Conservation (phyloP, 192 early-diverging fungal genomes). For the Linnemannia elongata region DNA sequence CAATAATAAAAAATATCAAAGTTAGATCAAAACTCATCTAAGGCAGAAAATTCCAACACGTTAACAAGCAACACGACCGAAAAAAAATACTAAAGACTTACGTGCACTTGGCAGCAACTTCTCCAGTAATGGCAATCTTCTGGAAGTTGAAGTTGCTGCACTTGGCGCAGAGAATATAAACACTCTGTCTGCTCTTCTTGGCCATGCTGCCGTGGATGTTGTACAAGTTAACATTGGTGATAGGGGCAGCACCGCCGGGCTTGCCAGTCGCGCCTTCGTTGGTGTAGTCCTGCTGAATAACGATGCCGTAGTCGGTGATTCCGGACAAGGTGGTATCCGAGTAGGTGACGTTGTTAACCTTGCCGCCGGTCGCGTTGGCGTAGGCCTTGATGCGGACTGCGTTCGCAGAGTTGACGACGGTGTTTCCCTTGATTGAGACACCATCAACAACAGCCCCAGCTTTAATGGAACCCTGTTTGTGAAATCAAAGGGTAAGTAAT, state of each 20-base stretch:
- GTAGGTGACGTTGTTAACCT: conserved; percentile 62
- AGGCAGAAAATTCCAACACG: background rate
- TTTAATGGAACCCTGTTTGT: conserved; percentile 54
- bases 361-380: conserved; percentile 55
- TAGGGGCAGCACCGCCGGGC: conserved; percentile 51
- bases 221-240: conserved; percentile 55
- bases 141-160: conserved; percentile 55
- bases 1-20: conserved; percentile 8
- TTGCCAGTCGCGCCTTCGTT: conserved; percentile 55
- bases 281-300: conserved; percentile 64
- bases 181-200: conserved; percentile 23
- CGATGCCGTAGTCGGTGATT: conserved; percentile 54
- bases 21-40: conserved; percentile 19
- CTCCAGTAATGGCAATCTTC: conserved; percentile 48
- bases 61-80: background rate
- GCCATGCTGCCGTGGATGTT: conserved; percentile 56
- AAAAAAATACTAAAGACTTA: conserved; percentile 15
- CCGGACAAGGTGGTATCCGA: conserved; percentile 51
- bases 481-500: background rate
- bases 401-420: conserved; percentile 50
- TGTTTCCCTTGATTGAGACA: conserved; percentile 48
- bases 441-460: conserved; percentile 48
- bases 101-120: conserved; percentile 25
- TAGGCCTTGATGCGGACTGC: conserved; percentile 68
- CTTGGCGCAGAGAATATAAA: conserved; percentile 53